Percentiles rank a stretch among this genome's conserved stretches.
Conservation (phyloP, 2,329 filamentous ascomycete species). For the Hirsutella minnesotensis region DNA sequence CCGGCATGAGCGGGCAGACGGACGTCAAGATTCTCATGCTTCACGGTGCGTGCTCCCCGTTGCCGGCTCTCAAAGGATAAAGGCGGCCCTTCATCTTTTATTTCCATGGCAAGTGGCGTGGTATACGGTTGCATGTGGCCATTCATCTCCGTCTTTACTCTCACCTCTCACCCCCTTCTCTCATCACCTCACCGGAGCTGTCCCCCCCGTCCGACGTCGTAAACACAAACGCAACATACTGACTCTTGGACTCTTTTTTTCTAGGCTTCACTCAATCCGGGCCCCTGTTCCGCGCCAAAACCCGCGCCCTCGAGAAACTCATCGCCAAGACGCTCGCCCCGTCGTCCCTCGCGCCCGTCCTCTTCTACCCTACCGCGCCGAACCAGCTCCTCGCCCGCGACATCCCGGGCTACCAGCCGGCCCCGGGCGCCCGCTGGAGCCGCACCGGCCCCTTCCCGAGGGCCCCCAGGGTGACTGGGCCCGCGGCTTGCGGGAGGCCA, state of each 20-base stretch:
- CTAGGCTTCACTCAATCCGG: slow-evolving; percentile 92
- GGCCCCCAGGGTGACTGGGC: slow-evolving; percentile 28
- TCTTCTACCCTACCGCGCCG: slow-evolving; percentile 61
- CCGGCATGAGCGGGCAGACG: slow-evolving; percentile 17
- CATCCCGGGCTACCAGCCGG: slow-evolving; percentile 55
- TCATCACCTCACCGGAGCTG: background rate
- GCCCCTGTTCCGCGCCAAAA: slow-evolving; percentile 74
- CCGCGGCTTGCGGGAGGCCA: slow-evolving; percentile 33
- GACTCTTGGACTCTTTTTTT: too few species aligned
- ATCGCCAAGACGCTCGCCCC: slow-evolving; percentile 61
- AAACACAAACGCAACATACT: too few species aligned
- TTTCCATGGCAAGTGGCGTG: background rate
- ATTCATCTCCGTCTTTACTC: background rate
- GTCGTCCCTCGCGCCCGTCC: slow-evolving; percentile 36
- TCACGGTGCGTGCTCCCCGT: slow-evolving; percentile 45
- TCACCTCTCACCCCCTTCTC: slow-evolving; percentile 1
- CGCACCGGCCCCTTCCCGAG: slow-evolving; percentile 14
- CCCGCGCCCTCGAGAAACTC: slow-evolving; percentile 72
- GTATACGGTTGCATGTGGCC: background rate
- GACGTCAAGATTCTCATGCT: slow-evolving; percentile 64
- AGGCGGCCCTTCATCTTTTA: background rate
- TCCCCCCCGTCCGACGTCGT: too few species aligned
- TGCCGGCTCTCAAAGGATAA: too few species aligned
- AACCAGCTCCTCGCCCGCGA: slow-evolving; percentile 50
- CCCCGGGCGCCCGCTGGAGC: slow-evolving; percentile 41